A percentile compares a stretch with the other conserved stretches of the same genome.
These are phyloP conservation scores for Tolypocladium cylindrosporum DNA, from an alignment of 2,329 filamentous ascomycete species.

Conservation along the genomic window DNA sequence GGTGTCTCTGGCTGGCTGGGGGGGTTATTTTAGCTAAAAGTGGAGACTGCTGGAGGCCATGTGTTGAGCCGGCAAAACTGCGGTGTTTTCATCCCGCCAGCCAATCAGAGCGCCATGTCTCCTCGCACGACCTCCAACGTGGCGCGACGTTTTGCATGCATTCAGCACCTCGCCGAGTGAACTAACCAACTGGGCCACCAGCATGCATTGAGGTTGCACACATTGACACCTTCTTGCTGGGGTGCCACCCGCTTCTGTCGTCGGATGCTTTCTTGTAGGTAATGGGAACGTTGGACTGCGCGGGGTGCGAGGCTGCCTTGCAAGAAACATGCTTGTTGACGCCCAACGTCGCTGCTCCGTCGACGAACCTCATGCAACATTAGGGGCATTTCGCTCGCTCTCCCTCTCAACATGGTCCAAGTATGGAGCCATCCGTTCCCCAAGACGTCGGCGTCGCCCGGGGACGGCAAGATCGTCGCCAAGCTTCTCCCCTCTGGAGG, in stretches of 20 bases:
- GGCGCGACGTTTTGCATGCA: neutral
- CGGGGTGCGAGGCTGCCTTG: neutral
- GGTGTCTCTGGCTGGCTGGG: neutral
- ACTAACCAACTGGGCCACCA: neutral
- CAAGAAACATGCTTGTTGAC: neutral
- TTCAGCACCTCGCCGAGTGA: neutral
- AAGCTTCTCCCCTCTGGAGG: slow-evolving; percentile 60
- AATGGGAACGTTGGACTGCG: neutral
- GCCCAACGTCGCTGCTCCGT: neutral
- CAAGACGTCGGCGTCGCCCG: slow-evolving; percentile 60
- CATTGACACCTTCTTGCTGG: neutral
- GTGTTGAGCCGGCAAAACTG: neutral
- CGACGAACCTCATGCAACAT: neutral
- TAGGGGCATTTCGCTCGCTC: neutral
- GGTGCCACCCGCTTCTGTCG: neutral
- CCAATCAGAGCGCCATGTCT: neutral
- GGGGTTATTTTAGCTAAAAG: slow-evolving; percentile 5
- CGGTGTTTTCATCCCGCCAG: neutral
- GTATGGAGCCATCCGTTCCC: slow-evolving; percentile 52
- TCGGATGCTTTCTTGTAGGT: neutral
- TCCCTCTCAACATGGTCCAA: slow-evolving; percentile 5
- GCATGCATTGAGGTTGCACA: neutral
- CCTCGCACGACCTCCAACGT: neutral
- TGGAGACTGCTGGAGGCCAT: neutral
- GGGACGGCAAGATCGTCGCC: slow-evolving; percentile 68